phyloP scores from a whole-genome alignment of 202 grass and related monocot genomes.

The Carex arenaria region DNA sequence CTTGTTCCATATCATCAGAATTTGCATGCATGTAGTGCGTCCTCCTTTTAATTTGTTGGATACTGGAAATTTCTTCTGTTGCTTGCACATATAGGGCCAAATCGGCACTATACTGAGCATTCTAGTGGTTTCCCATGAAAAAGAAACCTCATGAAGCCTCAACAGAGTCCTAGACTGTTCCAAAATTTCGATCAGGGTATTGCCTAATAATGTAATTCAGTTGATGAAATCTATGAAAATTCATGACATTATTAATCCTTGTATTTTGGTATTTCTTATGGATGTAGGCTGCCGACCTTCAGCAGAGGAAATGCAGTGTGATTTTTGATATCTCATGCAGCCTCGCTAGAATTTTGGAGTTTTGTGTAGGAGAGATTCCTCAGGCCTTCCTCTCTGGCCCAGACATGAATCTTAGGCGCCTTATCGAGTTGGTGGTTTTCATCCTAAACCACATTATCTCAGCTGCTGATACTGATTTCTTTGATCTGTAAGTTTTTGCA shows the following conservation, averaged over 20 bases:
- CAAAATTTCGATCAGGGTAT: not conserved
- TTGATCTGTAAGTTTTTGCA: conserved; percentile 69
- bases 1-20: not conserved
- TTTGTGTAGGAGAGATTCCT: conserved; percentile 68
- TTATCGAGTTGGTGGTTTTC: conserved; percentile 75
- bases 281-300: conserved; percentile 59
- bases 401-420: conserved; percentile 83
- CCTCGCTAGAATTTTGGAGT: conserved; percentile 74
- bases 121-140: not conserved
- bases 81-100: not conserved
- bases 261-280: not conserved
- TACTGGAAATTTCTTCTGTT: not conserved
- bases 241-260: not conserved
- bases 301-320: conserved; percentile 82
- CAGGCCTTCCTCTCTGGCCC: conserved; percentile 60
- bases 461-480: conserved; percentile 67
- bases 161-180: not conserved
- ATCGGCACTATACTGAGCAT: not conserved
- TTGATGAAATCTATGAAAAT: not conserved
- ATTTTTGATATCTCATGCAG: conserved; percentile 86
- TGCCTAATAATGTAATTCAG: not conserved
- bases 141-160: not conserved
- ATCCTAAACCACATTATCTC: conserved; percentile 87
- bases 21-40: not conserved
- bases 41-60: not conserved